These are phyloP conservation scores for Aspergillus piperis DNA, from an alignment of 2,329 filamentous ascomycete species.

Conservation along the genomic window DNA sequence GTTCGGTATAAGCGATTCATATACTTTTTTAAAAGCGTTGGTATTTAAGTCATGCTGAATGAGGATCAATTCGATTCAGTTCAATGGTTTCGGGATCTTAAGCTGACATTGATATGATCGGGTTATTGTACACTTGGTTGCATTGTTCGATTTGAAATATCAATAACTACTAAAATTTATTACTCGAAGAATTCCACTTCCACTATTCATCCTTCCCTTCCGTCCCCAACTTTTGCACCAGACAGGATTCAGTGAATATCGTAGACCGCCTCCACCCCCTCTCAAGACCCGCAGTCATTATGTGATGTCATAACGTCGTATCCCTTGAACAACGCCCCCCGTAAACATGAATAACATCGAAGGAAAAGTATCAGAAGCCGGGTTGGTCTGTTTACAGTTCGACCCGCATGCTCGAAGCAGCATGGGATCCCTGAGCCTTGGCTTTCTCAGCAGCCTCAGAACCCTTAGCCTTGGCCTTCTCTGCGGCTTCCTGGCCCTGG, in stretches of 20 bases:
- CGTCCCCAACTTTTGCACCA: neutral
- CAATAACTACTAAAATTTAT: neutral
- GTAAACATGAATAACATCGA: neutral
- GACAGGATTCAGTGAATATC: neutral
- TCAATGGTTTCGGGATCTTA: neutral
- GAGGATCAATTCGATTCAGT: neutral
- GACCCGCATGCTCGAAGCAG: slow-evolving; percentile 42
- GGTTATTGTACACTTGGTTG: neutral
- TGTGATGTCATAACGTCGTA: slow-evolving; percentile 8
- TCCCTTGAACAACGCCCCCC: slow-evolving; percentile 4
- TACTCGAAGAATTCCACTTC: neutral
- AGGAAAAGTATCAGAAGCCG: neutral
- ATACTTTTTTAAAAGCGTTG: neutral
- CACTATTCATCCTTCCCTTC: neutral
- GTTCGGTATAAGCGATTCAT: too few relatives aligned
- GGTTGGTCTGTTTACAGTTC: slow-evolving; percentile 30
- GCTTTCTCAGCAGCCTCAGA: slow-evolving; percentile 43
- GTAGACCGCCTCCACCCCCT: neutral
- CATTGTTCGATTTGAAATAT: neutral
- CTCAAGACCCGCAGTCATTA: neutral
- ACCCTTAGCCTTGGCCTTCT: slow-evolving; percentile 46
- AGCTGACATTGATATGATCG: neutral
- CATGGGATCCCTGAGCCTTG: slow-evolving; percentile 53
- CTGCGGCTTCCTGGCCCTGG: slow-evolving; percentile 52
- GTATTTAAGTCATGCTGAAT: neutral